A percentile compares a stretch with the other conserved stretches of the same genome.
Conservation (phyloP, 2,329 filamentous ascomycete genomes). For the Trichoderma sp. region DNA sequence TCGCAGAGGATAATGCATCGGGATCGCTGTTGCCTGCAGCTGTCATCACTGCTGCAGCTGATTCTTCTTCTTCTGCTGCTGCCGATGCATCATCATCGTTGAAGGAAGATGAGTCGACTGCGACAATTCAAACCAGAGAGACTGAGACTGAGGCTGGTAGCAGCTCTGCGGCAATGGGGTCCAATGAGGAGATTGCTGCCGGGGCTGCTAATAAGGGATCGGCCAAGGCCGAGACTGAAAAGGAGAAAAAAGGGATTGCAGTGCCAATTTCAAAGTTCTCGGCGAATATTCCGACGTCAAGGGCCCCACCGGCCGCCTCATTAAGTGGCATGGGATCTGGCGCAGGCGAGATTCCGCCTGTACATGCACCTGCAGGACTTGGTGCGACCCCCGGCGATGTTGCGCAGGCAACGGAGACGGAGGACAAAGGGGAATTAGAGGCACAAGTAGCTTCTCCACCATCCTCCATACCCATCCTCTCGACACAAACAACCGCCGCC, state of each 20-base stretch:
- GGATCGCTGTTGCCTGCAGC: neutral
- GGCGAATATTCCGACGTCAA: constrained; percentile 23
- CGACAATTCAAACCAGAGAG: neutral
- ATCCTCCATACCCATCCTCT: constrained; percentile 19
- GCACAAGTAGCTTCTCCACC: constrained; percentile 17
- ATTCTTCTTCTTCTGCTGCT: neutral
- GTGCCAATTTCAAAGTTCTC: constrained; percentile 26
- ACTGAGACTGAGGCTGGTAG: neutral
- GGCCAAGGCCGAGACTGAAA: constrained; percentile 3
- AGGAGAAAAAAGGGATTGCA: constrained; percentile 20
- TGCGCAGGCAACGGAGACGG: constrained; percentile 18
- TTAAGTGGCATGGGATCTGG: constrained; percentile 21
- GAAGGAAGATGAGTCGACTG: neutral
- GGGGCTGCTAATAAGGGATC: constrained; percentile 12
- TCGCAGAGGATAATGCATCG: neutral
- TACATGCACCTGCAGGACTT: neutral
- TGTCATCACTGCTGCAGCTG: neutral
- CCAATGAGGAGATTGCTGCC: constrained; percentile 8
- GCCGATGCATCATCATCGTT: neutral
- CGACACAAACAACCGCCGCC: constrained; percentile 24
- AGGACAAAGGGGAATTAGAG: constrained; percentile 17
- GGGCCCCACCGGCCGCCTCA: constrained; percentile 16
- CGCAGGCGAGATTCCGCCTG: constrained; percentile 22
- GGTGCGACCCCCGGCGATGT: constrained; percentile 12
- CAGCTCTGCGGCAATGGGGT: neutral